Percentiles rank a stretch among this genome's conserved stretches.
Conservation (phyloP, 2,329 filamentous ascomycete species). For the Apiospora saccharicola region DNA sequence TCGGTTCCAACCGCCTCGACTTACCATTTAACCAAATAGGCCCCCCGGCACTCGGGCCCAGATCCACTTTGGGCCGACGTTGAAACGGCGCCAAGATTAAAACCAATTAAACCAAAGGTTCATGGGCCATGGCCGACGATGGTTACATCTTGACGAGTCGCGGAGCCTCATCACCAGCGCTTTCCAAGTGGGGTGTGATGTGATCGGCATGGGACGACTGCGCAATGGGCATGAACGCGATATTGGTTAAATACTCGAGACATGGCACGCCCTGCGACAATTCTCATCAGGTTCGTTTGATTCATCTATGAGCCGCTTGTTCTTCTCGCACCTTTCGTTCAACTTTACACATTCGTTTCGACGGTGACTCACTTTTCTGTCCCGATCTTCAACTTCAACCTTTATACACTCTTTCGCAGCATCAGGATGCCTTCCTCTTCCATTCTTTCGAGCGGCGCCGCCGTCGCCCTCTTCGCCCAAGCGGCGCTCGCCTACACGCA, state of each 20-base stretch:
- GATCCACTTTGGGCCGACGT: neutral
- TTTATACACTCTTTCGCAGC: neutral
- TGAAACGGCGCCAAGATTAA: neutral
- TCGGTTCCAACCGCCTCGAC: constrained; percentile 6
- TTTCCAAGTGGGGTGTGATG: neutral
- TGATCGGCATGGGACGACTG: neutral
- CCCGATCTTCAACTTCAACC: neutral
- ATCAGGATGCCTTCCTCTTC: constrained; percentile 22
- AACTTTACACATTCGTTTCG: constrained; percentile 9
- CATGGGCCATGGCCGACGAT: neutral
- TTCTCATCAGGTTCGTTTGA: neutral
- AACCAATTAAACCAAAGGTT: constrained; percentile 2
- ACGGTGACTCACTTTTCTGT: neutral
- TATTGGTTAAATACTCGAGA: neutral
- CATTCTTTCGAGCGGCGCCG: constrained; percentile 14
- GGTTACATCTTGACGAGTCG: constrained; percentile 12
- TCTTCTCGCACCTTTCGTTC: constrained; percentile 6
- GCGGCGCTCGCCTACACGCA: constrained; percentile 17
- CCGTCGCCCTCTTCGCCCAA: constrained; percentile 18
- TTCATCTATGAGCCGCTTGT: constrained; percentile 14
- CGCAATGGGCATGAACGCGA: neutral
- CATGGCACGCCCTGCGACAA: neutral
- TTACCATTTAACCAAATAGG: neutral
- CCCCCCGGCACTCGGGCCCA: neutral
- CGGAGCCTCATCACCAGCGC: neutral